Evolutionary conservation across 805 yeast species (phyloP).

Genomic region (Starmerella asiatica): DNA sequence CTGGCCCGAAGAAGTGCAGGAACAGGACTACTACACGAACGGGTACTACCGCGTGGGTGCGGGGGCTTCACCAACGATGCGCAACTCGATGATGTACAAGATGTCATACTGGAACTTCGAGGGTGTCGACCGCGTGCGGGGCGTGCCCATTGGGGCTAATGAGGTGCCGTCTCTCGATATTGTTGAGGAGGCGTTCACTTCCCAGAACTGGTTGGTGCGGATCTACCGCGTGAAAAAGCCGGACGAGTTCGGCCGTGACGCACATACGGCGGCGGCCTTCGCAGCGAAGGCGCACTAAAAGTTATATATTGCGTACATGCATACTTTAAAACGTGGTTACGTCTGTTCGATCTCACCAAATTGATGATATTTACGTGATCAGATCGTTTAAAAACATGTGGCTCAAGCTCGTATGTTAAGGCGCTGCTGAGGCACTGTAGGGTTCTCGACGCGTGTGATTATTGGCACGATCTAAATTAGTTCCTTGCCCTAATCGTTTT

Average conservation of each 20-base stretch:
- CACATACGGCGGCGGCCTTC: constrained; percentile 12
- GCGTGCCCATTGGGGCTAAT: constrained; percentile 49
- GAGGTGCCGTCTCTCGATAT: constrained; percentile 47
- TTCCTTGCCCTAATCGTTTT: not conserved
- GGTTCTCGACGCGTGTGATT: too few species aligned
- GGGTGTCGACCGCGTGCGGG: constrained; percentile 71
- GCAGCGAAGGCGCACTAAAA: constrained; percentile 1
- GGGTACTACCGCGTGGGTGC: constrained; percentile 87
- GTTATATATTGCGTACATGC: not conserved
- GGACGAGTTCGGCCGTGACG: constrained; percentile 74
- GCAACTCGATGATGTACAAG: constrained; percentile 83
- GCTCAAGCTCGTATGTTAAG: not conserved
- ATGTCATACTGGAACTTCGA: constrained; percentile 80
- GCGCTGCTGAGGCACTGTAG: not conserved
- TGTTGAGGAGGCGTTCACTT: constrained; percentile 86
- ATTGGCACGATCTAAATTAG: not conserved
- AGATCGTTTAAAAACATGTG: too few species aligned
- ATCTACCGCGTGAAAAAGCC: constrained; percentile 80
- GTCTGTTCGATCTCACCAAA: too few species aligned
- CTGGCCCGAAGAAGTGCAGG: constrained; percentile 97
- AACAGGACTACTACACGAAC: constrained; percentile 67
- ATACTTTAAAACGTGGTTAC: too few species aligned
- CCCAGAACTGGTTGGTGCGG: constrained; percentile 94
- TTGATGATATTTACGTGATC: too few species aligned
- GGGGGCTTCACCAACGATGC: constrained; percentile 73